Percentiles rank a stretch among this genome's conserved stretches.
phyloP scores from a whole-genome alignment of 768 basidiomycete genomes.

The Xerocomellus amylosporus region DNA sequence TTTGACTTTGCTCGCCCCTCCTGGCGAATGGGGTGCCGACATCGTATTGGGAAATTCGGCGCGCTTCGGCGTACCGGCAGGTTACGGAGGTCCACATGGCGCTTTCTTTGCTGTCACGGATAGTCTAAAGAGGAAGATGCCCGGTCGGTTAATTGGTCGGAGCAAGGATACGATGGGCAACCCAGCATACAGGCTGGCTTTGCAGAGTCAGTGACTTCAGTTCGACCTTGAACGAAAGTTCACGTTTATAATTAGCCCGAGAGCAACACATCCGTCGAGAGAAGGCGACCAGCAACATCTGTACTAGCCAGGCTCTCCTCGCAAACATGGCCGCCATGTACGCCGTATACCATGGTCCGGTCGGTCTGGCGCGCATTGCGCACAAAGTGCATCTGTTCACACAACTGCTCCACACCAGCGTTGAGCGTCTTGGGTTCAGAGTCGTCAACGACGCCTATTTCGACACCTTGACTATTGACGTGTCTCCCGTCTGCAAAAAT shows the following conservation, averaged over 20 bases:
- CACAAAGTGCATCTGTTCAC: slow-evolving; percentile 88
- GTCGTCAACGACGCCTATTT: slow-evolving; percentile 76
- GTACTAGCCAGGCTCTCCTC: slow-evolving; percentile 94
- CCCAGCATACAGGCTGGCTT: slow-evolving; percentile 85
- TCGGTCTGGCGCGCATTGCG: slow-evolving; percentile 80
- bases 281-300: slow-evolving; percentile 98
- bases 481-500: slow-evolving; percentile 54
- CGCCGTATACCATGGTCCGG: slow-evolving; percentile 93
- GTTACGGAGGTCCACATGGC: slow-evolving; percentile 97
- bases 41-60: slow-evolving; percentile 94
- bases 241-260: slow-evolving; percentile 54
- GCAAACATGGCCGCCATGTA: slow-evolving; percentile 99
- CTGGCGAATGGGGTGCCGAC: slow-evolving; percentile 99
- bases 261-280: slow-evolving; percentile 98
- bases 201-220: slow-evolving; percentile 72
- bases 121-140: slow-evolving; percentile 94
- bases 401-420: slow-evolving; percentile 62
- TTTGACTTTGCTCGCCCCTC: slow-evolving; percentile 88
- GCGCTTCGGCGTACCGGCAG: slow-evolving; percentile 93
- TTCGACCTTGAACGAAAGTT: slow-evolving; percentile 6
- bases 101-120: slow-evolving; percentile 97
- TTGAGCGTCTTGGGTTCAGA: slow-evolving; percentile 73
- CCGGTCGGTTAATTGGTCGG: slow-evolving; percentile 91
- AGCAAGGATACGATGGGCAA: slow-evolving; percentile 83
- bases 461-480: slow-evolving; percentile 84